phyloP scores from a whole-genome alignment of 2,329 filamentous ascomycete species.

The Calonectria montana region DNA sequence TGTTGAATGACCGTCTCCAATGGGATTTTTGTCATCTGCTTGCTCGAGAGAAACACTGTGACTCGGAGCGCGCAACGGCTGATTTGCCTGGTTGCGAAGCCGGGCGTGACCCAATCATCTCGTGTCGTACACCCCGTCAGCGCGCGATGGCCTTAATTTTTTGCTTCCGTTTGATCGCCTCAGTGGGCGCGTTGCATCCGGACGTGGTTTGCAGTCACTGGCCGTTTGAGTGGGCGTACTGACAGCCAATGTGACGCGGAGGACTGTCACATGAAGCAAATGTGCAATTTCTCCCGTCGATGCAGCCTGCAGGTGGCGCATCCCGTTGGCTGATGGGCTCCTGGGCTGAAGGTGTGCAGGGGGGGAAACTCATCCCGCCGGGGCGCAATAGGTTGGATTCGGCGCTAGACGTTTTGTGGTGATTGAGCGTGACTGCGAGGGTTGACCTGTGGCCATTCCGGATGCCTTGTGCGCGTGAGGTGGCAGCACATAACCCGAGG shows the following conservation, averaged over 20 bases:
- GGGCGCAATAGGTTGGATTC: background rate
- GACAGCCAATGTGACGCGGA: background rate
- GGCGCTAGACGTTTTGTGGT: background rate
- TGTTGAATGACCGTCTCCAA: background rate
- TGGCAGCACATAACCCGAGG: background rate
- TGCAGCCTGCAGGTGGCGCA: background rate
- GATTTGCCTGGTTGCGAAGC: background rate
- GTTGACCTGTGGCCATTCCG: no score
- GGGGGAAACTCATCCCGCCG: background rate
- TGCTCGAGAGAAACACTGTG: background rate
- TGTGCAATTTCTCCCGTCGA: background rate
- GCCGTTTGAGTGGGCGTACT: background rate
- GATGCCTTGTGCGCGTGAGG: background rate
- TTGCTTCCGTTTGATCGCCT: background rate
- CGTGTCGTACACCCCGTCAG: background rate
- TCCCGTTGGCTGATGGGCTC: background rate
- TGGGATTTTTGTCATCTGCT: background rate
- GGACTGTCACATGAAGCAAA: background rate
- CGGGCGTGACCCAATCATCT: background rate
- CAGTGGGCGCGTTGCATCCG: background rate
- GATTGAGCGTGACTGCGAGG: background rate
- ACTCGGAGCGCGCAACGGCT: background rate
- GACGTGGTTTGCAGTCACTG: background rate
- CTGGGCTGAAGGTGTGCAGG: background rate
- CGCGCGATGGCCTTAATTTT: background rate